Conservation (phyloP, 768 basidiomycete genomes). For the Auriculariales sp. region DNA sequence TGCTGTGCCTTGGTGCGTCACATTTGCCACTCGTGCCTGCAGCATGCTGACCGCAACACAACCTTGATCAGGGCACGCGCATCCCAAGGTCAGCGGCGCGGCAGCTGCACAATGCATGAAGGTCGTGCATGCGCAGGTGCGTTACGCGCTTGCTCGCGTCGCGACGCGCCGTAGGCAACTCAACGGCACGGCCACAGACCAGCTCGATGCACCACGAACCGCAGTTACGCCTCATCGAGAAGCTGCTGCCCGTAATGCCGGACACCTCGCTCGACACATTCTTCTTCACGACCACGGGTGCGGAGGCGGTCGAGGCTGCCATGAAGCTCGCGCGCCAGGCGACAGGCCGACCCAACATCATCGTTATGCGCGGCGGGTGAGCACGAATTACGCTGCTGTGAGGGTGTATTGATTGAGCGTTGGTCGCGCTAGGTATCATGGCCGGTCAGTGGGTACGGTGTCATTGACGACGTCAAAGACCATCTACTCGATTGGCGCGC, state of each 20-base stretch:
- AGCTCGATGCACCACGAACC: slow-evolving; percentile 81
- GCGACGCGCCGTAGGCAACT: not conserved
- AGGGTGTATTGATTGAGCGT: too few species aligned
- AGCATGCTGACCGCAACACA: not conserved
- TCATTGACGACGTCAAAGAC: slow-evolving; percentile 92
- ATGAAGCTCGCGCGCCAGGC: slow-evolving; percentile 72
- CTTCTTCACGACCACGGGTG: slow-evolving; percentile 95
- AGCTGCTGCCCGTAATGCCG: slow-evolving; percentile 79
- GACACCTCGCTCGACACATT: slow-evolving; percentile 83
- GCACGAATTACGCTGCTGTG: not conserved
- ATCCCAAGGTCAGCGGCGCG: slow-evolving; percentile 73
- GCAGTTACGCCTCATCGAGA: slow-evolving; percentile 76
- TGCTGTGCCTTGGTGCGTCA: slow-evolving; percentile 64
- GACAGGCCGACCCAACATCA: slow-evolving; percentile 77
- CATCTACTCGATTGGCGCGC: slow-evolving; percentile 63
- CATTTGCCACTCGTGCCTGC: not conserved
- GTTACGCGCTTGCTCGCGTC: slow-evolving; percentile 2
- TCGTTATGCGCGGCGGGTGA: slow-evolving; percentile 67
- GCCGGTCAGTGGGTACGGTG: slow-evolving; percentile 87
- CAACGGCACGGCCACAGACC: slow-evolving; percentile 35
- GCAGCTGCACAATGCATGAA: slow-evolving; percentile 80
- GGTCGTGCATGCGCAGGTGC: slow-evolving; percentile 65
- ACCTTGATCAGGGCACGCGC: slow-evolving; percentile 53
- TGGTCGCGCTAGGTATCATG: slow-evolving; percentile 68
- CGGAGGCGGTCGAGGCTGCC: slow-evolving; percentile 83